A percentile compares a stretch with the other conserved stretches of the same genome.
Conservation (phyloP, 1,284 basidiomycete species). For the Sanghuangporus baumii region DNA sequence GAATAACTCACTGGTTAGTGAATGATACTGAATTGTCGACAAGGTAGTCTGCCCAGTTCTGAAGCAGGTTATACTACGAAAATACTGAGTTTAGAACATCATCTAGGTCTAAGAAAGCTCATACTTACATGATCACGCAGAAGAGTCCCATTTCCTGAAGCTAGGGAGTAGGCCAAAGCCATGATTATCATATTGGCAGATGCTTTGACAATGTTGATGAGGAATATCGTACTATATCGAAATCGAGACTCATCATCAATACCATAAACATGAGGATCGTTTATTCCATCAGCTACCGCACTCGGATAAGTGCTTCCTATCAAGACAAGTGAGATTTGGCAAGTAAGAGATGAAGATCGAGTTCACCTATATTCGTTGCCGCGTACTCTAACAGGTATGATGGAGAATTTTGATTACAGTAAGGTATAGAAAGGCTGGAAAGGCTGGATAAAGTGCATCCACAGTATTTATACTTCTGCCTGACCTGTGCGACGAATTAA, state of each 20-base stretch:
- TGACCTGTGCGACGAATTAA: background rate
- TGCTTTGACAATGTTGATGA: background rate
- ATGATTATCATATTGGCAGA: conserved; percentile 38
- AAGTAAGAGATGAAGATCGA: background rate
- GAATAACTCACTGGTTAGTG: background rate
- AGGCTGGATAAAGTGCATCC: conserved; percentile 41
- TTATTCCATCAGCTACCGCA: conserved; percentile 21
- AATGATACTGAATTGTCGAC: background rate
- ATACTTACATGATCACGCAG: conserved; percentile 8
- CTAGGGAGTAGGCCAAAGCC: conserved; percentile 31
- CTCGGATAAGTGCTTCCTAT: conserved; percentile 22
- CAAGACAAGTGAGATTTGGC: background rate
- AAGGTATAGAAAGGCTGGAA: conserved; percentile 42
- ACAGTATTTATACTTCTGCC: conserved; percentile 37
- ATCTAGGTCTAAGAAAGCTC: background rate
- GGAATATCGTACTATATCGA: conserved; percentile 9
- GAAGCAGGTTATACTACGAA: conserved; percentile 35
- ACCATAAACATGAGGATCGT: conserved; percentile 22
- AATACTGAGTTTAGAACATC: background rate
- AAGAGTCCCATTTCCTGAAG: conserved; percentile 19
- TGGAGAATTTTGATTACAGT: conserved; percentile 31
- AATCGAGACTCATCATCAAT: conserved; percentile 3
- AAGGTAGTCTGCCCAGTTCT: conserved; percentile 30
- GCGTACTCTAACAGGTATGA: conserved; percentile 30
- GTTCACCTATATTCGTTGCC: conserved; percentile 36